Base-by-base conservation (phyloP, 164 flowering plant genomes). In the Magnolia sinica region DNA sequence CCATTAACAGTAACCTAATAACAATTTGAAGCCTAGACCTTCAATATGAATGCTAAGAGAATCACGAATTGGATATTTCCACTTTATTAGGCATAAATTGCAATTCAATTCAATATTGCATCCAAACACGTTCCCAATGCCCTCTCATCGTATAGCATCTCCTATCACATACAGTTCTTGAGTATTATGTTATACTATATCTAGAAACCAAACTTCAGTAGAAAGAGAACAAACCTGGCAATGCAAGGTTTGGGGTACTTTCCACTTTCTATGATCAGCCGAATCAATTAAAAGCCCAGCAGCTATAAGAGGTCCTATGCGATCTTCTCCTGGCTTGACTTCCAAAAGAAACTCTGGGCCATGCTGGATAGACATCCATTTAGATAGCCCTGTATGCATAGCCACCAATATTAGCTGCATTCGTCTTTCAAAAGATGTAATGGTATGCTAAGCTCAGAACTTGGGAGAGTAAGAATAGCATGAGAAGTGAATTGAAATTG, bases 231-330 rank as follows among this genome's bases (percentile, higher is more conserved):
- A 75, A 73, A 95, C 98, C 97, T 95, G 97, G 76, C 23, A 83
- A 24, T 10, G 78, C 84, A 89, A 73, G 22, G 82, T 76, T n/a
- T 82, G 64, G n/a, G 88, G 91, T 5, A 84, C 66, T 72, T 76
- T 85, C 82, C 76, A 81, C 75, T 80, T 80, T 67, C 81, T 59
- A 23, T 86, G 74, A 29, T 79, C 85, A 19, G n/a, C 64, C 16
- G 77, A 76, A 65, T 87, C 91, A 79, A 83, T 84, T 64, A 90
- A 76, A 78, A 89, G 83, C 64, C 98, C 94, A 79, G 76, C 55
- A 80, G 82, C 91, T 22, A 81, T 88, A 81, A 91, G 77, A 63
- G 90, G 91, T 58, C 98, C 98, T 20, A 95, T 67, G 22, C 98
- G 98, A 72, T 84, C 88, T 85, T 83, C 81, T 64, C 81, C 65